phyloP scores from a whole-genome alignment of 352 stramenopile genomes.

The Globisporangium mamillatum region DNA sequence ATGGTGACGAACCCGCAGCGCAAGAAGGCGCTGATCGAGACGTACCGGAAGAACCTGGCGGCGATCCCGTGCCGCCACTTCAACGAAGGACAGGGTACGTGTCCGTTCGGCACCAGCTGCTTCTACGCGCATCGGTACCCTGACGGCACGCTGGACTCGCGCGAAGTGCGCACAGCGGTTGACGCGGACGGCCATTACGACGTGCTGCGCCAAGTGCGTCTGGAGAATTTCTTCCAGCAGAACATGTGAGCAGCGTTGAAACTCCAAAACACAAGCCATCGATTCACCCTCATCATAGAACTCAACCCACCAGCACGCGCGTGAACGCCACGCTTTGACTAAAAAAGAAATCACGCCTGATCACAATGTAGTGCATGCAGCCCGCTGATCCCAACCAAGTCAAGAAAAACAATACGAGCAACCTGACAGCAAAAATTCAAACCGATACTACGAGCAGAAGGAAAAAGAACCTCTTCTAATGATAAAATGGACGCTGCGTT shows the following conservation, averaged over 20 bases:
- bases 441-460: not conserved
- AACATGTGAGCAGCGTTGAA: slow-evolving; percentile 2
- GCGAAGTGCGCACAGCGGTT: slow-evolving; percentile 68
- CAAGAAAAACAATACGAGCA: not conserved
- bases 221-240: slow-evolving; percentile 66
- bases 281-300: not conserved
- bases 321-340: not conserved
- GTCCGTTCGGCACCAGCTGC: slow-evolving; percentile 85
- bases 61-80: slow-evolving; percentile 83
- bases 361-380: not conserved
- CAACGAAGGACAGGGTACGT: slow-evolving; percentile 73
- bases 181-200: slow-evolving; percentile 75
- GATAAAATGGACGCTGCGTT: not conserved
- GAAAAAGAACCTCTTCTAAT: not conserved
- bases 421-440: not conserved
- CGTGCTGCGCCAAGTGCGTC: slow-evolving; percentile 64
- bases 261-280: not conserved
- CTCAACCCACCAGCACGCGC: not conserved
- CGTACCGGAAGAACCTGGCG: slow-evolving; percentile 75
- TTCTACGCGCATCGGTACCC: slow-evolving; percentile 82
- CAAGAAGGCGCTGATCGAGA: slow-evolving; percentile 64
- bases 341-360: not conserved
- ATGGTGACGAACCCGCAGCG: slow-evolving; percentile 65
- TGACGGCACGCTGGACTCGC: slow-evolving; percentile 55
- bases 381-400: not conserved